Conservation (phyloP, 331 rosid genomes). For the Quercus tomentella region DNA sequence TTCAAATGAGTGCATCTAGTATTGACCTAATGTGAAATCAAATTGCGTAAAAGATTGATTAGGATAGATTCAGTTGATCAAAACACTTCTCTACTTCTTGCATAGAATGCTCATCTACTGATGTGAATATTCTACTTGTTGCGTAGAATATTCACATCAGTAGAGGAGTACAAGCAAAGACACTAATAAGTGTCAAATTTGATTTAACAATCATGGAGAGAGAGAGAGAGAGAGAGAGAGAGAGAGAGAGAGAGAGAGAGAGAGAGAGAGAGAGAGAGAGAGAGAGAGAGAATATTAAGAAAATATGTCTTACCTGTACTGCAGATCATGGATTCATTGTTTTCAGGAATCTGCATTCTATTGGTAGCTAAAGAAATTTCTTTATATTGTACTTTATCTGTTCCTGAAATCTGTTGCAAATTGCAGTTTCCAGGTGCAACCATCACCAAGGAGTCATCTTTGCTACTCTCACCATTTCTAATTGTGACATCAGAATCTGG, state of each 20-base stretch:
- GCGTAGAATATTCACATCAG: background rate
- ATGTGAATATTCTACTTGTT: background rate
- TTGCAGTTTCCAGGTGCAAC: conserved; percentile 23
- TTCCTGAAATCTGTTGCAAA: conserved; percentile 27
- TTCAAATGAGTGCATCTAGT: background rate
- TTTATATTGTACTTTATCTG: conserved; percentile 4
- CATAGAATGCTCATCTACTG: background rate
- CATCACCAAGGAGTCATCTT: conserved; percentile 13
- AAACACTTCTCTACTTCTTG: background rate
- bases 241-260: conserved; percentile 1
- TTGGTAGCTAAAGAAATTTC: conserved; percentile 12
- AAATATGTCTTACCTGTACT: conserved; percentile 47
- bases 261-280: conserved; percentile 6
- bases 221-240: conserved; percentile 1
- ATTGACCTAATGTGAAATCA: background rate
- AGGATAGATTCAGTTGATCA: background rate
- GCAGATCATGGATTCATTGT: conserved; percentile 18
- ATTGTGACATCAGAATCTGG: conserved; percentile 1
- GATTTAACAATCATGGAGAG: background rate
- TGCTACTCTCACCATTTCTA: conserved; percentile 8
- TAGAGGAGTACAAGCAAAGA: background rate
- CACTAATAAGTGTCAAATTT: background rate
- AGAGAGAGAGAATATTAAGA: background rate
- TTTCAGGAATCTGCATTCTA: conserved; percentile 17
- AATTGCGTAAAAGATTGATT: background rate